Evolutionary conservation across 2,329 filamentous ascomycete species (phyloP).

Genomic region (Talaromyces pinophilus): DNA sequence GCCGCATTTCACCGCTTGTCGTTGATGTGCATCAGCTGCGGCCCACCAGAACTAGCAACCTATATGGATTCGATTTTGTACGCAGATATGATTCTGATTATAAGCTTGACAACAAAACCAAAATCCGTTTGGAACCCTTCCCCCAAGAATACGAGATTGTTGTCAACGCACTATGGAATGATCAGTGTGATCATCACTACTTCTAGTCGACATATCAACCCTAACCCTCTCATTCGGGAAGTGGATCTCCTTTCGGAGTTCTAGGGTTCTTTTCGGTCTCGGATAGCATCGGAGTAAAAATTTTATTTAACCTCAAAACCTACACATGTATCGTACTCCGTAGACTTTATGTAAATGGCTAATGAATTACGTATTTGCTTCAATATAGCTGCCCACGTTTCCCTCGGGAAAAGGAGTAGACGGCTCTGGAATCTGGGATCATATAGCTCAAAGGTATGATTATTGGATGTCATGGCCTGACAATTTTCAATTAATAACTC

Average conservation of each 20-base stretch:
- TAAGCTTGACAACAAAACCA: no score
- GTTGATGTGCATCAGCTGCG: not conserved
- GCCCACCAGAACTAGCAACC: not conserved
- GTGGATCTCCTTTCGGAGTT: not conserved
- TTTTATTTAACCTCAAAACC: not conserved
- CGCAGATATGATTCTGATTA: not conserved
- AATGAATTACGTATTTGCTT: conserved; percentile 1
- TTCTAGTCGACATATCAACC: not conserved
- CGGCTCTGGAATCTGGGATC: not conserved
- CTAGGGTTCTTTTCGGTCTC: not conserved
- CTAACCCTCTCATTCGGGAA: not conserved
- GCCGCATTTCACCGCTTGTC: no score
- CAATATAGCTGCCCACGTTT: not conserved
- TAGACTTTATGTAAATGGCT: not conserved
- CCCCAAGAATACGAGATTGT: not conserved
- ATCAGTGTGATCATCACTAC: no score
- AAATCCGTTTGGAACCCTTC: not conserved
- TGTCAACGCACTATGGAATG: no score
- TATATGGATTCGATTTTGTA: not conserved
- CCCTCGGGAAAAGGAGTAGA: not conserved
- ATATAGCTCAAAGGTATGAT: not conserved
- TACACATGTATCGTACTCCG: not conserved
- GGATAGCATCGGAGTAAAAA: conserved; percentile 9
- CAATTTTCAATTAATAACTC: not conserved
- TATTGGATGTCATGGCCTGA: not conserved